Evolutionary conservation across 1,284 basidiomycete species (phyloP).

Genomic region (Rhodotorula sp.): DNA sequence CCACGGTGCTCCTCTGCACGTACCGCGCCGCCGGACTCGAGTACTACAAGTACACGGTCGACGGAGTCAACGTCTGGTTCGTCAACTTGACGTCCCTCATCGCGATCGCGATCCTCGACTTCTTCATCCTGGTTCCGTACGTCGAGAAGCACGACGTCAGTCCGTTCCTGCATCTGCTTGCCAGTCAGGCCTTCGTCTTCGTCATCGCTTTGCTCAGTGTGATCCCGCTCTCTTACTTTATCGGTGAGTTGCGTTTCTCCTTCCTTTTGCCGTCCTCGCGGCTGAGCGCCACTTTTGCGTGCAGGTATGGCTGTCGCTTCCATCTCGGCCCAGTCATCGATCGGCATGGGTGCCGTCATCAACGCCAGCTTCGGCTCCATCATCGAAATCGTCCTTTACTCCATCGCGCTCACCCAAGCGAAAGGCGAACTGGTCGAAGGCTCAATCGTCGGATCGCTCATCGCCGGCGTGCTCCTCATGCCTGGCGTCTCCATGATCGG

Average conservation of each 20-base stretch:
- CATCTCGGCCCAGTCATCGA: conserved; percentile 95
- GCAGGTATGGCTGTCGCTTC: conserved; percentile 93
- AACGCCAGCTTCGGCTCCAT: conserved; percentile 98
- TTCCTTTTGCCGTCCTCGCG: conserved; percentile 66
- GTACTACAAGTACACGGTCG: conserved; percentile 99
- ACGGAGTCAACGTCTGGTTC: conserved; percentile 98
- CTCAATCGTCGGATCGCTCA: conserved; percentile 86
- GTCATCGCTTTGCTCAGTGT: conserved; percentile 81
- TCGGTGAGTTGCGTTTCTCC: neutral
- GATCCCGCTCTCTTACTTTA: conserved; percentile 89
- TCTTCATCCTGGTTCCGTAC: conserved; percentile 73
- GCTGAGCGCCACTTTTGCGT: conserved; percentile 82
- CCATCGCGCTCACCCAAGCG: conserved; percentile 78
- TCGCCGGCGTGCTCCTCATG: conserved; percentile 96
- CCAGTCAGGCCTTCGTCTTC: conserved; percentile 79
- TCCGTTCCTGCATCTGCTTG: conserved; percentile 67
- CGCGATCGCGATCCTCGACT: conserved; percentile 93
- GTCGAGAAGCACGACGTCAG: conserved; percentile 59
- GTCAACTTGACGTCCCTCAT: conserved; percentile 92
- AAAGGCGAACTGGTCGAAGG: conserved; percentile 96
- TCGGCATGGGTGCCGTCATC: conserved; percentile 99
- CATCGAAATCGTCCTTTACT: conserved; percentile 94
- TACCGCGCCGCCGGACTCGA: conserved; percentile 86
- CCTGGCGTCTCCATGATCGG: conserved; percentile 95
- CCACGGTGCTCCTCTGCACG: conserved; percentile 87